phyloP scores from a whole-genome alignment of 768 basidiomycete species.

The Boletus coccyginus region DNA sequence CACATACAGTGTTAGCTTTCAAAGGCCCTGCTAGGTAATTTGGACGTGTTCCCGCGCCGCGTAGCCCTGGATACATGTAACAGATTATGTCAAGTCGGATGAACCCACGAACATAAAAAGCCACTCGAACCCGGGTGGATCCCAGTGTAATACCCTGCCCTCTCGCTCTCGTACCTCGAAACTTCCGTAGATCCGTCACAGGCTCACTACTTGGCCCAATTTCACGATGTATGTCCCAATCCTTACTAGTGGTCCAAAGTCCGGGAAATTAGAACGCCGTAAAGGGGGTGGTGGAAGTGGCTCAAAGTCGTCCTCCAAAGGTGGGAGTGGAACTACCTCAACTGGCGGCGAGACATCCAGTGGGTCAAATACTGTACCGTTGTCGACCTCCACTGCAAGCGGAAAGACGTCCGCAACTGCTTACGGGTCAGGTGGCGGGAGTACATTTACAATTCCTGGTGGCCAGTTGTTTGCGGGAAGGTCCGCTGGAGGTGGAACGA shows the following conservation, averaged over 20 bases:
- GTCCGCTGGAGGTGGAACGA: slow-evolving; percentile 47
- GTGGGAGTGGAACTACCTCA: neutral
- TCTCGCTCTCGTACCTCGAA: neutral
- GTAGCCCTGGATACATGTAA: too few relatives aligned
- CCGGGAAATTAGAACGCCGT: slow-evolving; percentile 20
- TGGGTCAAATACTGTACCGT: slow-evolving; percentile 16
- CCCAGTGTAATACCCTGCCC: neutral
- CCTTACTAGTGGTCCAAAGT: slow-evolving; percentile 1
- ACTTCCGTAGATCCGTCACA: neutral
- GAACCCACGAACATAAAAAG: neutral
- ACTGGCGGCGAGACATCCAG: neutral
- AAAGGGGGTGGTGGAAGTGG: slow-evolving; percentile 35
- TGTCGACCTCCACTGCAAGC: slow-evolving; percentile 15
- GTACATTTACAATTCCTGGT: slow-evolving; percentile 35
- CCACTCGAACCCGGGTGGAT: too few relatives aligned
- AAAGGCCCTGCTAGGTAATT: too few relatives aligned
- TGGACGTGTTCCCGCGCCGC: too few relatives aligned
- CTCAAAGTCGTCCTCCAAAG: slow-evolving; percentile 3
- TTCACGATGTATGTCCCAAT: slow-evolving; percentile 22
- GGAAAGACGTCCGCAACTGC: slow-evolving; percentile 29
- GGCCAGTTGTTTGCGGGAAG: slow-evolving; percentile 49
- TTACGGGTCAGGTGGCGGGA: slow-evolving; percentile 36
- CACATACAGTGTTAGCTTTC: too few relatives aligned
- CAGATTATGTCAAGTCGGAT: too few relatives aligned
- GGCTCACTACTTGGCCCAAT: neutral